Percentiles rank a stretch among this genome's conserved stretches.
These are phyloP conservation scores for Phytophthora pisi DNA, from an alignment of 352 stramenopile genomes.

Conservation along the genomic window DNA sequence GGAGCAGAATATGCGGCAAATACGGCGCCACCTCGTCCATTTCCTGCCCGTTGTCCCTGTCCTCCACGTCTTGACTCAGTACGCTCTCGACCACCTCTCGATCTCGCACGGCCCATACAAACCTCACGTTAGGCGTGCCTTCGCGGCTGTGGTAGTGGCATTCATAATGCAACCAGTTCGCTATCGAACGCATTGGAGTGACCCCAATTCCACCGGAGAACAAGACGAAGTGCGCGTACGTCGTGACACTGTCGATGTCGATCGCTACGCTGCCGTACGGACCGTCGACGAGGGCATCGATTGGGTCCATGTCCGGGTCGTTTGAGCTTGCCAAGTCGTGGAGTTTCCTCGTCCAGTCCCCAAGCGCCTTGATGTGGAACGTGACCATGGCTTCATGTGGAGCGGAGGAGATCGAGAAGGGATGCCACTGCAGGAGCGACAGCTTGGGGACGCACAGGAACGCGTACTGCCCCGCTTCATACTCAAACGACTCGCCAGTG, in stretches of 20 bases:
- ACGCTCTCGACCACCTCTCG: slow-evolving; percentile 36
- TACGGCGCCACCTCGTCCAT: slow-evolving; percentile 19
- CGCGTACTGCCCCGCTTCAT: slow-evolving; percentile 55
- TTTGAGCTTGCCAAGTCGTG: slow-evolving; percentile 13
- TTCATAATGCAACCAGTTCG: slow-evolving; percentile 38
- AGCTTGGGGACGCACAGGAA: slow-evolving; percentile 76
- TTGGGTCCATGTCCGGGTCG: slow-evolving; percentile 1
- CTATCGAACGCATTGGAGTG: slow-evolving; percentile 41
- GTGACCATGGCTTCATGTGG: slow-evolving; percentile 56
- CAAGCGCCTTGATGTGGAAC: slow-evolving; percentile 54
- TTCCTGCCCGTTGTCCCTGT: slow-evolving; percentile 2
- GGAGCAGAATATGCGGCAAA: slow-evolving; percentile 9
- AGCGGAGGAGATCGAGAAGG: slow-evolving; percentile 76
- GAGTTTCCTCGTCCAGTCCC: slow-evolving; percentile 60
- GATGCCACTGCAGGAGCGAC: slow-evolving; percentile 73
- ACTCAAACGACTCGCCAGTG: slow-evolving; percentile 30
- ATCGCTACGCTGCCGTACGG: slow-evolving; percentile 44
- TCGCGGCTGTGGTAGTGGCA: slow-evolving; percentile 11
- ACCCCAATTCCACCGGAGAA: slow-evolving; percentile 45
- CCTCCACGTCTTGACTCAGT: not conserved
- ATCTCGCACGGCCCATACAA: slow-evolving; percentile 43
- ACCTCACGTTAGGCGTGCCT: slow-evolving; percentile 30
- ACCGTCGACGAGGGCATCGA: slow-evolving; percentile 42
- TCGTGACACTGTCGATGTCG: slow-evolving; percentile 38
- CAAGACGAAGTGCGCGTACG: slow-evolving; percentile 48